Percentiles rank a stretch among this genome's conserved stretches.
These are phyloP conservation scores for Babesia ovata DNA, from an alignment of 169 alveolate species.

Conservation along the genomic window DNA sequence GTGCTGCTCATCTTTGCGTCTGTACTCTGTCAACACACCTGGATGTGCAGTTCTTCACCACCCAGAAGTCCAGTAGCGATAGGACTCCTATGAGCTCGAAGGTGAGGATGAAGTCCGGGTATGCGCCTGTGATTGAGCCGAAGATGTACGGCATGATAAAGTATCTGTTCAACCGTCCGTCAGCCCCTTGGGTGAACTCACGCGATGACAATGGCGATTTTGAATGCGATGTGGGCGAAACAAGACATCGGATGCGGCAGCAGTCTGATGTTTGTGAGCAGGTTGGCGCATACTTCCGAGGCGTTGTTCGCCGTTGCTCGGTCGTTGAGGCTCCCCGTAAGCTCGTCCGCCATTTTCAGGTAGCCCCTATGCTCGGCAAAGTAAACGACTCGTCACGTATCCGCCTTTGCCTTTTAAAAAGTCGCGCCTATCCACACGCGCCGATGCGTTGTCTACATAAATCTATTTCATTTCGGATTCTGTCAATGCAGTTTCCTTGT, in stretches of 20 bases:
- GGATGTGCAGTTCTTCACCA: constrained; percentile 43
- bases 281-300: constrained; percentile 18
- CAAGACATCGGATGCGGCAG: constrained; percentile 52
- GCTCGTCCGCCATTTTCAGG: constrained; percentile 26
- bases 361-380: neutral
- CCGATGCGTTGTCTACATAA: no score
- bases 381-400: no score
- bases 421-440: no score
- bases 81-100: constrained; percentile 25
- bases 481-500: no score
- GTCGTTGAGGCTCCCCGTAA: constrained; percentile 22
- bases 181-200: neutral
- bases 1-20: neutral
- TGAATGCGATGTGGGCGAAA: constrained; percentile 35
- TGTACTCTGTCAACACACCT: neutral
- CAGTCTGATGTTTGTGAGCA: constrained; percentile 13
- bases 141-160: constrained; percentile 37
- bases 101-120: constrained; percentile 36
- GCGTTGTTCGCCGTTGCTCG: neutral
- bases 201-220: constrained; percentile 39
- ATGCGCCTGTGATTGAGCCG: constrained; percentile 35
- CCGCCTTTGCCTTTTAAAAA: no score
- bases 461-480: no score
- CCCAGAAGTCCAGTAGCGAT: constrained; percentile 33
- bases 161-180: constrained; percentile 13